Base-by-base conservation (phyloP, 371 early-diverging fungal genomes). In the Polyrhizophydium stewartii region DNA sequence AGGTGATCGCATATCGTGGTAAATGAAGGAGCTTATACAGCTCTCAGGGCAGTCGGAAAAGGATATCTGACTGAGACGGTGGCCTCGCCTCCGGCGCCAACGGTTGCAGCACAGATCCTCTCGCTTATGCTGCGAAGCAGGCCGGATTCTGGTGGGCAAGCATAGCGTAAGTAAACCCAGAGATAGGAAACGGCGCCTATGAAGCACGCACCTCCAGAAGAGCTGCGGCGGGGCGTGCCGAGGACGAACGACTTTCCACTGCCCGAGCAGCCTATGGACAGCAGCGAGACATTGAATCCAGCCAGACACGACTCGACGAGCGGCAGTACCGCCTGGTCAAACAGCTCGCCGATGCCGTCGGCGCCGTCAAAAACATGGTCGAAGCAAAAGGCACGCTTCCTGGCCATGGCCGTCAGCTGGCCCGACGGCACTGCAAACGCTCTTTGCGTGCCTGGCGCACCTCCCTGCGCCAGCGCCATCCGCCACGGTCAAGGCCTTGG, bases 161-260 rank as follows among this genome's bases (percentile, higher is more conserved):
- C n/a, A n/a, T n/a, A n/a, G n/a, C n/a, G n/a, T n/a, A n/a, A n/a
- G n/a, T n/a, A n/a, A n/a, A n/a, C n/a, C n/a, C n/a, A n/a, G n/a
- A n/a, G n/a, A n/a, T n/a, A n/a, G n/a, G n/a, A n/a, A n/a, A n/a
- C n/a, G n/a, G n/a, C n/a, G n/a, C n/a, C n/a, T n/a, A n/a, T n/a
- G n/a, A n/a, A n/a, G n/a, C n/a, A n/a, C n/a, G n/a, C n/a, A n/a
- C n/a, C n/a, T n/a, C n/a, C n/a, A n/a, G n/a, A n/a, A n/a, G n/a
- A n/a, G n/a, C n/a, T n/a, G n/a, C n/a, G n/a, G n/a, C n/a, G n/a
- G n/a, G n/a, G n/a, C n/a, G n/a, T n/a, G n/a, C n/a, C n/a, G n/a
- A n/a, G n/a, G n/a, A n/a, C 53, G 25, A 32, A 53, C 35, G 53
- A 10, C 35, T 53, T 53, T 6, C 53, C 53, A n/a, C 53, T 53